Evolutionary conservation across 2,329 filamentous ascomycete species (phyloP), one percentile per base, ranked within the genome.

Genomic region (Fusarium haematococcum): DNA sequence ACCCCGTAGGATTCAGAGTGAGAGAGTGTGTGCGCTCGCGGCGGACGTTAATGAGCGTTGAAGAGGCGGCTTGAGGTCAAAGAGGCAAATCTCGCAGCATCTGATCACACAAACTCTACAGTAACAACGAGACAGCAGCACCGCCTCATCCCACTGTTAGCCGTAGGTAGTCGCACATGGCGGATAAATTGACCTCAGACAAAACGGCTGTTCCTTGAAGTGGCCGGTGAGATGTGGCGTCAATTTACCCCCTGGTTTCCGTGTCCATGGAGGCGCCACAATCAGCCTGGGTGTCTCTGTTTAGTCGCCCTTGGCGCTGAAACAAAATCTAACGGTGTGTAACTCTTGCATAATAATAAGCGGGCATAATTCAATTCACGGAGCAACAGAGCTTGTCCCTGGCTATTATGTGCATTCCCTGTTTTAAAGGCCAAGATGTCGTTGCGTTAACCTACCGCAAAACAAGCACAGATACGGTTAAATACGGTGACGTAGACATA

Each of bases 211-310:
- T 59, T 56, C 45, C 14, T 50, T 20, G 14, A 32, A 59, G 41
- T 6, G n/a, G 11, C 63, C n/a, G 50, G n/a, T 65, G 35, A 50
- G 33, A 68, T 69, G 71, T 74, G 71, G 71, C 71, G 71, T 41
- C 58, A 10, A 41, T 68, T 41, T 50, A 10, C 35, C 71, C 50
- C 57, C 60, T 63, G 25, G 57, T 39, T 60, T 54, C 63, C 68
- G 18, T 23, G 25, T 27, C 3, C 45, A 11, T 18, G 16, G 14
- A 50, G 14, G 37, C 71, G 71, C 71, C 71, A 74, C 71, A 74
- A 33, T 41, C 11, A n/a, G 20, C 14, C 23, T 23, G 33, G 18
- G 54, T 20, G 54, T 9, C 18, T 45, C 14, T 33, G 25, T 60
- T 60, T 60, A 25, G 57, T 43, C 23, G n/a, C 57, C 57, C 39